Conservation (phyloP, 139 green algal species). For the Picochlorum sp. region DNA sequence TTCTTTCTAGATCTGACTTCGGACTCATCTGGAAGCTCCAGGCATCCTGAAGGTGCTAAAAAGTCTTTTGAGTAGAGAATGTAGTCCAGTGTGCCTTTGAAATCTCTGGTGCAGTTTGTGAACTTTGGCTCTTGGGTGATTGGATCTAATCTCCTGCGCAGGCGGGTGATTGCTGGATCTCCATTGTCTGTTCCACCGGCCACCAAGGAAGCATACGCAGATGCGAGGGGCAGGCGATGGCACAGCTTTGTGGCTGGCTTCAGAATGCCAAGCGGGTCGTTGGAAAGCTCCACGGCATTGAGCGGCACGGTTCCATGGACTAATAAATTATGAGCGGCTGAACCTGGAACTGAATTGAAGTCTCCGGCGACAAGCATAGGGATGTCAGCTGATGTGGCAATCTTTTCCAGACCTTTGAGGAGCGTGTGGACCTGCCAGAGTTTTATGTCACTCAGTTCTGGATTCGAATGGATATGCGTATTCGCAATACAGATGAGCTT, state of each 20-base stretch:
- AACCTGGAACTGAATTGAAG: conserved; percentile 91
- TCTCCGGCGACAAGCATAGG: conserved; percentile 94
- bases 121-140: conserved; percentile 44
- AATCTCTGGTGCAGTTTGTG: conserved; percentile 82
- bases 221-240: conserved; percentile 55
- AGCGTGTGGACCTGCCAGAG: conserved; percentile 99
- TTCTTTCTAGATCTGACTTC: conserved; percentile 39
- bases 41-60: conserved; percentile 61
- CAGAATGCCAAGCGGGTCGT: conserved; percentile 74
- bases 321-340: conserved; percentile 83
- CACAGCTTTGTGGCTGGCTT: conserved; percentile 61
- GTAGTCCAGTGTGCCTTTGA: conserved; percentile 94
- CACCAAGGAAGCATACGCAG: conserved; percentile 39
- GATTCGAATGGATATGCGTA: conserved; percentile 98
- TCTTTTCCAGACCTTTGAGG: conserved; percentile 99
- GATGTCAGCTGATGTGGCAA: conserved; percentile 86
- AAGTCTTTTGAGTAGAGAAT: conserved; percentile 81
- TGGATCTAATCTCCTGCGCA: conserved; percentile 54
- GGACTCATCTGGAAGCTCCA: conserved; percentile 79
- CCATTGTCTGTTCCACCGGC: conserved; percentile 10
- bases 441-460: conserved; percentile 96
- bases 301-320: conserved; percentile 64
- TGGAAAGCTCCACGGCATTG: conserved; percentile 48
- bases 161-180: conserved; percentile 17
- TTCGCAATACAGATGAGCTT: conserved; percentile 97